Evolutionary conservation across 768 basidiomycete species (phyloP), one percentile per base, ranked within the genome.

Genomic region (Mycena albidolilacea): DNA sequence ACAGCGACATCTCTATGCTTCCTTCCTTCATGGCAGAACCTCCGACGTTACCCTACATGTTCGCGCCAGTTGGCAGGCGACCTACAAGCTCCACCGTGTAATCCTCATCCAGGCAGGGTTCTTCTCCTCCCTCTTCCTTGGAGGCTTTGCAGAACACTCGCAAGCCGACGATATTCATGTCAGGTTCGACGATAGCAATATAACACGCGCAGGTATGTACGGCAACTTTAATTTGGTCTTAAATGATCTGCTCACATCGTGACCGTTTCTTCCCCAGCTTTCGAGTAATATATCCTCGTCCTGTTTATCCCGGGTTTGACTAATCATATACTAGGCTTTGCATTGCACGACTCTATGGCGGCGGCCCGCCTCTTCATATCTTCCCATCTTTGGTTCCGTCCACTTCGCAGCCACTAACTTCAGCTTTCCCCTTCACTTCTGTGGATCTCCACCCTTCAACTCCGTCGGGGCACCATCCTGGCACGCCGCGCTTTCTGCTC

Each of bases 81-180:
- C 90, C 44, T 98, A 97, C 84, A 89, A 86, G 55, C 85, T 96
- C 7, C 97, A 98, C 81, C 88, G 91, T 35, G 92, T 97, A 64
- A 90, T 98, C 48, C 90, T 97, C 71, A 95, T 96, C 54, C 97
- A 97, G 81, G 91, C 95, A 10, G 96, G 93, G 12, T 98, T 96
- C 87, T 97, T 97, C 83, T 87, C 90, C 60, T 92, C 94, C 41
- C 88, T 98, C 23, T 98, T 97, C 82, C 95, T 93, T 0, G 88
- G 90, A 1, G 94, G 93, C 5, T 95, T 94, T 77, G 82, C 86
- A 39, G 95, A 95, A 77, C 91, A 93, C 0, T 79, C 79, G 59
- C 72, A 82, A 39, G 78, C 85, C 3, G 89, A 92, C 64, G 88
- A 91, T 71, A 88, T 97, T 62, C 86, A 91, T 74, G 84, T 97